Percentiles rank a stretch among this genome's conserved stretches.
Evolutionary conservation across 345 rosid species (phyloP).

Genomic region (Syzygium aromaticum): DNA sequence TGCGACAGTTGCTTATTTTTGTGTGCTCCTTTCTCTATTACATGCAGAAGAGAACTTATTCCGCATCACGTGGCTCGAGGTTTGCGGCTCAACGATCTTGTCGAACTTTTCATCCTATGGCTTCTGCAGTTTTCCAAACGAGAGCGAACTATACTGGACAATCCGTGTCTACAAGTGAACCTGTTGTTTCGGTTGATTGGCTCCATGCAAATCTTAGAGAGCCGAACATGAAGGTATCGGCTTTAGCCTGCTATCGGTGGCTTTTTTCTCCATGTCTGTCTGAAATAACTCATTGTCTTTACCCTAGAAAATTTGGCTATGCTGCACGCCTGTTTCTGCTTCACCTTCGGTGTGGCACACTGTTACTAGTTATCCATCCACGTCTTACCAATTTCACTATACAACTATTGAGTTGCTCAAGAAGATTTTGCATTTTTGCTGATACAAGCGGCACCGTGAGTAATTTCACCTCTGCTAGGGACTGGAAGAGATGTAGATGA

Average conservation of each 20-base stretch:
- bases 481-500: not conserved
- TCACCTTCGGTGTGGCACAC: not conserved
- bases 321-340: not conserved
- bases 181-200: conserved; percentile 96
- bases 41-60: conserved; percentile 37
- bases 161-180: conserved; percentile 45
- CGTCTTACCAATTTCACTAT: not conserved
- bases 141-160: conserved; percentile 34
- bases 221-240: conserved; percentile 75
- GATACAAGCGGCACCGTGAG: not conserved
- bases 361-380: not conserved
- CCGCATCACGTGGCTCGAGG: conserved; percentile 9
- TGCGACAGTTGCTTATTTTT: not conserved
- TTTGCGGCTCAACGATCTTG: conserved; percentile 14
- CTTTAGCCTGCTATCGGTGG: not conserved
- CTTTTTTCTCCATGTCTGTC: not conserved
- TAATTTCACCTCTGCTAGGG: not conserved
- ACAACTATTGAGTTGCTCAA: not conserved
- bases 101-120: conserved; percentile 36
- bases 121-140: conserved; percentile 26
- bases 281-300: not conserved
- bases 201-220: conserved; percentile 69
- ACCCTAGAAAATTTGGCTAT: not conserved
- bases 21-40: not conserved
- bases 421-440: not conserved